Evolutionary conservation across 176 grass and related monocot genomes (phyloP), one percentile per base, ranked within the genome.

Genomic region (Thinopyrum elongatum): DNA sequence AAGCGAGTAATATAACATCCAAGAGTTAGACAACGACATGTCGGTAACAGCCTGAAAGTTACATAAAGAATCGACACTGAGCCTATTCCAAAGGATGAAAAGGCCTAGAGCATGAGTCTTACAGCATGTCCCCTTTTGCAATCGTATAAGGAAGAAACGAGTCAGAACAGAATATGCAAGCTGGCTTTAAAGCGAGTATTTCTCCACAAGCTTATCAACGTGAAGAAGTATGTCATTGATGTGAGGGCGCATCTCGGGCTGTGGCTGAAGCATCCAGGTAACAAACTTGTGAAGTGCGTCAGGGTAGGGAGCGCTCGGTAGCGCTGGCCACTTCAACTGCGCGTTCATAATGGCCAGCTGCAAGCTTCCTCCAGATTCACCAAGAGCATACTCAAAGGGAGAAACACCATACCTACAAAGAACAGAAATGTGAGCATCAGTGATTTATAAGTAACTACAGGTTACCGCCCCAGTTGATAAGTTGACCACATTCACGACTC

Each of bases 341-440:
- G 82, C 85, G n/a, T 99, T 97, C 74, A 94, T 82, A 57, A 97
- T 85, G 28, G 97, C 92, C 84, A 99, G 85, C 55, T 99, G 97
- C 85, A 99, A 85, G 74, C 97, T 99, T 75, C 94, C 97, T 88
- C 90, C 92, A 41, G 92, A 94, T 83, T 99, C 97, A 74, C 89
- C 90, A 29, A 96, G 85, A 38, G 80, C 92, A 39, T 97, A 92
- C 74, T 97, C 92, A 49, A 99, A 99, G 36, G 97, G 97, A 70
- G 97, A 99, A 79, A 90, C 88, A 77, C 90, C 87, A 19, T 97
- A 97, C 92, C 97, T 97, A 60, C 10, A 72, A 85, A 63, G 4
- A 83, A 55, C 67, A 0, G 16, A 58, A 65, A 92, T 57, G 10
- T 78, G 62, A 64, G 30, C 86, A 85, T 77, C 62, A 71, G 5